Percentiles rank a stretch among this genome's conserved stretches.
Evolutionary conservation across 129 eudicot genomes (phyloP).

Genomic region (Rutidosis leptorrhynchoides): DNA sequence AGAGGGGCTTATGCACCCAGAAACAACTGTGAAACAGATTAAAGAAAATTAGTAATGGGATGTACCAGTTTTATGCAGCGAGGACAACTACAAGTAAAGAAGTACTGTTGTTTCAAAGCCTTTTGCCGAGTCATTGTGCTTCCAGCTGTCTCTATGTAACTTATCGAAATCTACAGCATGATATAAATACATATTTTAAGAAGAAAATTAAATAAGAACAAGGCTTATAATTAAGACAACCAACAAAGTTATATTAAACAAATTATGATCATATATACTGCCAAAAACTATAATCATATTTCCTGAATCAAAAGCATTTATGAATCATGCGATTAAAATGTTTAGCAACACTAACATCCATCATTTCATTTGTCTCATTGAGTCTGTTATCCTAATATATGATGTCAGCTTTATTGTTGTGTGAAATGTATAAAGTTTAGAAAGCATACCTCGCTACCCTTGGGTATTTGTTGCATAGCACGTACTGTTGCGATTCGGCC

Average conservation of each 20-base stretch:
- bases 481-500: slow-evolving; percentile 82
- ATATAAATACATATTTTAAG: not conserved
- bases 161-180: slow-evolving; percentile 61
- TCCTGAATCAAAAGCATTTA: not conserved
- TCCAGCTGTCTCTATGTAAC: slow-evolving; percentile 96
- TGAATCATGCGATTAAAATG: not conserved
- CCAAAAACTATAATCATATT: not conserved
- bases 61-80: slow-evolving; percentile 72
- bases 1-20: not conserved
- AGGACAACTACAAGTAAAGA: slow-evolving; percentile 75
- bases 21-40: not conserved
- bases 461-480: slow-evolving; percentile 76
- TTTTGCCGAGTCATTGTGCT: slow-evolving; percentile 87
- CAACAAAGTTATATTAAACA: slow-evolving; percentile 12
- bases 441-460: slow-evolving; percentile 79
- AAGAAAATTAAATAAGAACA: slow-evolving; percentile 10
- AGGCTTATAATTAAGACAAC: slow-evolving; percentile 6
- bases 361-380: not conserved
- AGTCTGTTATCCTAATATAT: not conserved
- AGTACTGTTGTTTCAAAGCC: slow-evolving; percentile 86
- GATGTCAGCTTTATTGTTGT: not conserved
- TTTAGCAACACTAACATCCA: not conserved
- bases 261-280: not conserved
- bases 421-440: not conserved
- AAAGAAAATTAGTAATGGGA: not conserved